Base-by-base conservation (phyloP, 2,329 filamentous ascomycete species). In the Apiospora phragmitis region DNA sequence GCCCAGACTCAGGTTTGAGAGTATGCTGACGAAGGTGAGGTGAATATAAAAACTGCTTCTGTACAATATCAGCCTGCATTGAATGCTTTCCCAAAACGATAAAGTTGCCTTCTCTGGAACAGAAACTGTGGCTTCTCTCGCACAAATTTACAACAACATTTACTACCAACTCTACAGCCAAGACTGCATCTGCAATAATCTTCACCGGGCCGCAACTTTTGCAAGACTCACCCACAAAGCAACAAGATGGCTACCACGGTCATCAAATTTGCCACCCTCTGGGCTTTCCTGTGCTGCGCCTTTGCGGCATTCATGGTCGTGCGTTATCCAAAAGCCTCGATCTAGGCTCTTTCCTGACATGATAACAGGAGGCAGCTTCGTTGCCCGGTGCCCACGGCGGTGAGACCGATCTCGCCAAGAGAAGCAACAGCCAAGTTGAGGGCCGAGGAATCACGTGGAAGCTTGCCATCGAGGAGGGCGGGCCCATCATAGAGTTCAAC, bases 401-500 rank as follows among this genome's bases (percentile, higher is more conserved):
- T 3, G 6, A n/a, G 7, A 9, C 29, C 5, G 8, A 35, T 62
- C 51, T 35, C 18, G 51, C 7, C 29, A 32, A 32, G 18, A 32
- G 16, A 62, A 9, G 18, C 11, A n/a, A n/a, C 8, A 29, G 29
- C 14, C 7, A 32, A 11, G 5, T 41, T 7, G 29, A 16, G 29
- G 4, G 7, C 29, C 42, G n/a, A 41, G 35, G 35, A 4, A 45
- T 43, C 26, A n/a, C 4, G 4, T 43, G n/a, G n/a, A 66, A 45
- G 26, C 42, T 66, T 2, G 38, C 65, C 65, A 66, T 66, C 38
- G 65, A 66, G n/a, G 65, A 66, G 38, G 26, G 42, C 42, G 42
- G 65, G n/a, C 65, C 65, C 38, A 66, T 66, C 12, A 66, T 66
- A 38, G 65, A 66, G 16, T 66, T 66, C 65, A 18, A 66, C 42